Evolutionary conservation across 257 asterid species (phyloP).

Genomic region (Solanum peruvianum): DNA sequence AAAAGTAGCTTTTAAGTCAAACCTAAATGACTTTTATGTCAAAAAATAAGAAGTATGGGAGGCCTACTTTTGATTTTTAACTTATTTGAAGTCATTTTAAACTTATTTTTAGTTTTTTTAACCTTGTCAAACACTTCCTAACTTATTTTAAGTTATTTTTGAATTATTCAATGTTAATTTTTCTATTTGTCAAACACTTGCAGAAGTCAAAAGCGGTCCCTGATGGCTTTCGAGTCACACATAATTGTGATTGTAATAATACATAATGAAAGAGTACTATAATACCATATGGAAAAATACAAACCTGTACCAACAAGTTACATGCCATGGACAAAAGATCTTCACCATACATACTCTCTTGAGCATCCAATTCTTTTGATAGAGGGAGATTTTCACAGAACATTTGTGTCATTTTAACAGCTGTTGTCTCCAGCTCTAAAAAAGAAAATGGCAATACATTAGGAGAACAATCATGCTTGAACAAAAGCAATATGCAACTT

Average conservation of each 20-base stretch:
- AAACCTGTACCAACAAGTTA: constrained; percentile 88
- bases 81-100: too few relatives aligned
- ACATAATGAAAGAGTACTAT: not conserved
- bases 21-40: too few relatives aligned
- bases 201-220: not conserved
- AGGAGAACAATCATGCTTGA: not conserved
- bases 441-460: constrained; percentile 4
- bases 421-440: constrained; percentile 61
- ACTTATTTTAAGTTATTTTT: too few relatives aligned
- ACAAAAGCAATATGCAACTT: not conserved
- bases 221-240: not conserved
- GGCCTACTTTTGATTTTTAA: too few relatives aligned
- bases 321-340: constrained; percentile 87
- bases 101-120: too few relatives aligned
- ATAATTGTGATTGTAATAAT: not conserved
- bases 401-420: constrained; percentile 57
- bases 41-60: too few relatives aligned
- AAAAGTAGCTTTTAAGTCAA: too few relatives aligned
- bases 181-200: too few relatives aligned
- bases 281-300: not conserved
- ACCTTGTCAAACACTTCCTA: too few relatives aligned
- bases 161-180: too few relatives aligned
- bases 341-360: constrained; percentile 87
- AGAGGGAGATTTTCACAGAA: constrained; percentile 65
- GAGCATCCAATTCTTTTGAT: constrained; percentile 77